Percentiles rank a stretch among this genome's conserved stretches.
phyloP scores from a whole-genome alignment of 192 early-diverging fungal genomes.

The Polychytrium aggregatum region DNA sequence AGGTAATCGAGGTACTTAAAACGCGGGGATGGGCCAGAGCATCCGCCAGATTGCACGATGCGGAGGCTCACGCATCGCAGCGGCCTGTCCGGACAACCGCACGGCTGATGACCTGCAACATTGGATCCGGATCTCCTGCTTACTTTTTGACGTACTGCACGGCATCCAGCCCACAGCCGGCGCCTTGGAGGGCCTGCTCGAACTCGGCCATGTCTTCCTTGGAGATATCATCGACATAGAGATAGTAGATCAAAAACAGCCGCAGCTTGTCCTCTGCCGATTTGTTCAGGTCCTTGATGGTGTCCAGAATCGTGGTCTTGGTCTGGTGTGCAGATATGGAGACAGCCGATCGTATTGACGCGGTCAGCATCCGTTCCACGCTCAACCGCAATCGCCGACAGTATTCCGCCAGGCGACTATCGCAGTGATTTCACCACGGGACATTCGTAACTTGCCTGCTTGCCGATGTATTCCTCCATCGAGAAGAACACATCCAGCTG shows the following conservation, averaged over 20 bases:
- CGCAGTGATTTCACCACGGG: no score
- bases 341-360: no score
- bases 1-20: constrained; percentile 5
- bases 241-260: constrained; percentile 77
- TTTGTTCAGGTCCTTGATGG: constrained; percentile 72
- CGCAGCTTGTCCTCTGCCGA: constrained; percentile 79
- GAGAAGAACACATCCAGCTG: constrained; percentile 91
- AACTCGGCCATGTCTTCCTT: constrained; percentile 78
- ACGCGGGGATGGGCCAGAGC: no score
- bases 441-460: constrained; percentile 34
- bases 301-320: constrained; percentile 68
- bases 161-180: constrained; percentile 63
- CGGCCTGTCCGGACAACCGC: no score
- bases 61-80: no score
- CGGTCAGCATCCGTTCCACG: no score
- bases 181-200: constrained; percentile 61
- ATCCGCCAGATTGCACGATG: no score
- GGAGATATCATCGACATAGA: constrained; percentile 57
- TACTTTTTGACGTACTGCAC: constrained; percentile 79
- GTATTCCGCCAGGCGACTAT: no score
- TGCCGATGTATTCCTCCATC: constrained; percentile 78
- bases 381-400: no score
- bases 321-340: constrained; percentile 37
- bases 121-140: no score
- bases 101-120: no score